Conservation (phyloP, 345 rosid genomes). For the Camelina neglecta region DNA sequence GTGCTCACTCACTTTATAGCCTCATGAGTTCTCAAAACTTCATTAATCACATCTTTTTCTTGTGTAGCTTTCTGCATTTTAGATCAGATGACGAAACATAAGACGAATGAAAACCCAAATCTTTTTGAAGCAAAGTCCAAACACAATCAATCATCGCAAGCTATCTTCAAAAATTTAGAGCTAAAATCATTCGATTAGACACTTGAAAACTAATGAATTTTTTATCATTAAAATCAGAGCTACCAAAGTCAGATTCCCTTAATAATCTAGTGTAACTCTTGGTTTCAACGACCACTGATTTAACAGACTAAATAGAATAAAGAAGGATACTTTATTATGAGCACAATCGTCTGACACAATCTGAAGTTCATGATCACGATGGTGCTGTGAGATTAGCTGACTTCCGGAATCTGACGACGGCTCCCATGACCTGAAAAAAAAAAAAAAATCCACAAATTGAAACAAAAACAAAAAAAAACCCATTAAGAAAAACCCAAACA, state of each 20-base stretch:
- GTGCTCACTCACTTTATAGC: slow-evolving; percentile 74
- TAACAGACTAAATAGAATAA: neutral
- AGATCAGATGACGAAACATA: neutral
- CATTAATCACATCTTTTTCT: slow-evolving; percentile 59
- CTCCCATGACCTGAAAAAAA: slow-evolving; percentile 59
- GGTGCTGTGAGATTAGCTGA: slow-evolving; percentile 57
- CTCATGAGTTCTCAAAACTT: slow-evolving; percentile 78
- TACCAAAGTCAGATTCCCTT: neutral
- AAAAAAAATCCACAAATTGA: slow-evolving; percentile 3
- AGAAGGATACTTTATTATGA: slow-evolving; percentile 59
- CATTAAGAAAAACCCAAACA: slow-evolving; percentile 7
- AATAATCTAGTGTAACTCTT: neutral
- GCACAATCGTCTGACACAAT: slow-evolving; percentile 60
- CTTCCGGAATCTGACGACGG: slow-evolving; percentile 53
- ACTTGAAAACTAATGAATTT: neutral
- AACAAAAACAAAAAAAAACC: slow-evolving; percentile 9
- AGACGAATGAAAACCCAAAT: slow-evolving; percentile 9
- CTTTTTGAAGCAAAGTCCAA: slow-evolving; percentile 9
- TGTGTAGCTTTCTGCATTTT: slow-evolving; percentile 39
- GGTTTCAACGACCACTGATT: neutral
- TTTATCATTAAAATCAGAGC: neutral
- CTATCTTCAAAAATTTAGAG: neutral
- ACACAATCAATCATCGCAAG: neutral
- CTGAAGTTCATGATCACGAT: slow-evolving; percentile 67
- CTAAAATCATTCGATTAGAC: neutral